Conservation (phyloP, 805 yeast species). For the Ogataea thermomethanolica region DNA sequence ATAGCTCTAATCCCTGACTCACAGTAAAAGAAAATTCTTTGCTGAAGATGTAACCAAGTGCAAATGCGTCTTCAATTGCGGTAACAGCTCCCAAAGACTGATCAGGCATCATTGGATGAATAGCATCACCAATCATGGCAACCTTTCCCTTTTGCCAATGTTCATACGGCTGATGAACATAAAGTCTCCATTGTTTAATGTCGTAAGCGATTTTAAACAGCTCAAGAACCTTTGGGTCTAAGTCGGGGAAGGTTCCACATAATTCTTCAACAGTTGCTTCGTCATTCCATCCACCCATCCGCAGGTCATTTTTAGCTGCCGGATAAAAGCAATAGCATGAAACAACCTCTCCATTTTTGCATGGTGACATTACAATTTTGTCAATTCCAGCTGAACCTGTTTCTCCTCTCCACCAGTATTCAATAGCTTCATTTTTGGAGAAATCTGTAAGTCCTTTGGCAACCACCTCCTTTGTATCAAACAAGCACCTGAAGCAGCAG, state of each 20-base stretch:
- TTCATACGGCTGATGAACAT: constrained; percentile 26
- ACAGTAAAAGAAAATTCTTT: constrained; percentile 25
- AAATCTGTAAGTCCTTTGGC: constrained; percentile 22
- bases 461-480: constrained; percentile 22
- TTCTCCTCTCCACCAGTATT: constrained; percentile 25
- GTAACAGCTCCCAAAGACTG: constrained; percentile 22
- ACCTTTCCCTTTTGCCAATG: constrained; percentile 29
- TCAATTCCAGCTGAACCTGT: constrained; percentile 22
- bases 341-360: constrained; percentile 23
- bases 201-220: constrained; percentile 27
- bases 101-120: constrained; percentile 33
- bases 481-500: constrained; percentile 27
- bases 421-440: constrained; percentile 27
- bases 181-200: constrained; percentile 30
- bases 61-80: constrained; percentile 23
- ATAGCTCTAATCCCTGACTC: constrained; percentile 25
- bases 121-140: constrained; percentile 34
- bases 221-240: constrained; percentile 23
- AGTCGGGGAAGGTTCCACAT: constrained; percentile 18
- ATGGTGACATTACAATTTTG: constrained; percentile 28
- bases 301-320: constrained; percentile 17
- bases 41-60: constrained; percentile 29
- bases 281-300: constrained; percentile 26
- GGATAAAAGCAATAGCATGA: constrained; percentile 30
- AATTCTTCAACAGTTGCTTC: constrained; percentile 22